Conservation (phyloP, 331 rosid species). For the Phaseolus coccineus region DNA sequence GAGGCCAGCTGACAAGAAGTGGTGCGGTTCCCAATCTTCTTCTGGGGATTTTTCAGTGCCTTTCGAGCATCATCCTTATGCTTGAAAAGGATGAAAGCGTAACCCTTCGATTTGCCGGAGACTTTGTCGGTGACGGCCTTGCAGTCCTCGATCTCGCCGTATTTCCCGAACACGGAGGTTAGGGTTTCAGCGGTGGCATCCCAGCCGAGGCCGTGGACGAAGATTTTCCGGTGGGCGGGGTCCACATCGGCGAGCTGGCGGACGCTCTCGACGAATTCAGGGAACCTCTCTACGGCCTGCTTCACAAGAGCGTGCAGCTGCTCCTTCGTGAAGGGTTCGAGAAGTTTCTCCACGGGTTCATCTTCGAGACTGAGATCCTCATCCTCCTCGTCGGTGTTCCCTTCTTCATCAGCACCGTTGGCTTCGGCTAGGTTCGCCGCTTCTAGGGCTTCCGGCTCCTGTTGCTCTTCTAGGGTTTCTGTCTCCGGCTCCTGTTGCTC, state of each 20-base stretch:
- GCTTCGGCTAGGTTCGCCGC: slow-evolving; percentile 9
- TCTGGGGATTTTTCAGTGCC: slow-evolving; percentile 62
- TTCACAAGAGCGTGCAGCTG: slow-evolving; percentile 60
- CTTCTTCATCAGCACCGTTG: slow-evolving; percentile 41
- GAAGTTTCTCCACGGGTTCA: slow-evolving; percentile 65
- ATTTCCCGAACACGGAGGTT: slow-evolving; percentile 52
- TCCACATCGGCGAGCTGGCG: slow-evolving; percentile 69
- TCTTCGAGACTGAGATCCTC: slow-evolving; percentile 60
- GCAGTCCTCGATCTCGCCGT: slow-evolving; percentile 74
- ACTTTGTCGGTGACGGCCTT: slow-evolving; percentile 63
- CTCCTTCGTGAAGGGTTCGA: slow-evolving; percentile 72
- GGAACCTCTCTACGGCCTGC: slow-evolving; percentile 58
- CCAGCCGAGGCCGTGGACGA: slow-evolving; percentile 75
- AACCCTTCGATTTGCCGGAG: slow-evolving; percentile 72
- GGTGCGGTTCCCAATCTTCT: slow-evolving; percentile 60
- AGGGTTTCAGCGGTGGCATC: slow-evolving; percentile 67
- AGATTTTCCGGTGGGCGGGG: slow-evolving; percentile 73
- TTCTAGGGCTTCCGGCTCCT: slow-evolving; percentile 19
- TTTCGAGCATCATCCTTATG: slow-evolving; percentile 58
- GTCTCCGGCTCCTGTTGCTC: not conserved
- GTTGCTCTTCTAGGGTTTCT: slow-evolving; percentile 1
- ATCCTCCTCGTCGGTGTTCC: slow-evolving; percentile 34
- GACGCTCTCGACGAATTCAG: slow-evolving; percentile 53
- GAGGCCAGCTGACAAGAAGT: slow-evolving; percentile 68
- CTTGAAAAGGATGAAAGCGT: slow-evolving; percentile 60